Percentiles rank a stretch among this genome's conserved stretches.
Evolutionary conservation across 2,329 filamentous ascomycete species (phyloP).

Genomic region (Diaporthe sp.): DNA sequence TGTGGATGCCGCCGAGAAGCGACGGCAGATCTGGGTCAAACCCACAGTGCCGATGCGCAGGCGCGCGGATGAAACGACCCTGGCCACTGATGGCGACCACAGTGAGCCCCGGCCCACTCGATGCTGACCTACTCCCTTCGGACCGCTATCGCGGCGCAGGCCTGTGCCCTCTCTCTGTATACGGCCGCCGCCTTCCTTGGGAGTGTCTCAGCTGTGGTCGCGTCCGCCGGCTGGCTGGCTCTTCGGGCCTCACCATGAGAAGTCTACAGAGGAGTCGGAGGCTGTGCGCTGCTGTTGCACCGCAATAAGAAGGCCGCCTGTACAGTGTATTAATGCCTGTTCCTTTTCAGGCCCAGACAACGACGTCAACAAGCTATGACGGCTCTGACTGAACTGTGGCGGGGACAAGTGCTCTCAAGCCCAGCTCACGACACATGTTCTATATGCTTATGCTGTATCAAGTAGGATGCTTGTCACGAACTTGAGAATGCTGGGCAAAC

Average conservation of each 20-base stretch:
- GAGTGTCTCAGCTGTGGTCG: constrained; percentile 6
- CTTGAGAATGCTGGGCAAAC: neutral
- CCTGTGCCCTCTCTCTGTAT: neutral
- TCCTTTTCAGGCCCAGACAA: neutral
- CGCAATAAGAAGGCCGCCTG: neutral
- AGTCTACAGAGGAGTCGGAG: neutral
- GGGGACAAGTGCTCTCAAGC: neutral
- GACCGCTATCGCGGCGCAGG: neutral
- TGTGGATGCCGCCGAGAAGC: neutral
- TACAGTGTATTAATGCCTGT: neutral
- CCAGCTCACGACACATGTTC: neutral
- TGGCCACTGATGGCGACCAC: neutral
- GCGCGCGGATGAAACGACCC: constrained; percentile 16
- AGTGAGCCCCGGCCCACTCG: neutral
- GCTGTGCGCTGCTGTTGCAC: neutral
- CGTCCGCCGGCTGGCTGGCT: neutral
- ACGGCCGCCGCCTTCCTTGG: constrained; percentile 5
- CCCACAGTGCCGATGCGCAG: neutral
- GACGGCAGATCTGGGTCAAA: neutral
- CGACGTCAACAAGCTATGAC: neutral
- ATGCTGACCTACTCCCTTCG: neutral
- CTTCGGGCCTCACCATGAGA: neutral
- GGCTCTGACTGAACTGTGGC: neutral
- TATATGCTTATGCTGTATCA: neutral
- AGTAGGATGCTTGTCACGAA: neutral